phyloP scores from a whole-genome alignment of 2,329 filamentous ascomycete genomes.

The Xylaria sp. region DNA sequence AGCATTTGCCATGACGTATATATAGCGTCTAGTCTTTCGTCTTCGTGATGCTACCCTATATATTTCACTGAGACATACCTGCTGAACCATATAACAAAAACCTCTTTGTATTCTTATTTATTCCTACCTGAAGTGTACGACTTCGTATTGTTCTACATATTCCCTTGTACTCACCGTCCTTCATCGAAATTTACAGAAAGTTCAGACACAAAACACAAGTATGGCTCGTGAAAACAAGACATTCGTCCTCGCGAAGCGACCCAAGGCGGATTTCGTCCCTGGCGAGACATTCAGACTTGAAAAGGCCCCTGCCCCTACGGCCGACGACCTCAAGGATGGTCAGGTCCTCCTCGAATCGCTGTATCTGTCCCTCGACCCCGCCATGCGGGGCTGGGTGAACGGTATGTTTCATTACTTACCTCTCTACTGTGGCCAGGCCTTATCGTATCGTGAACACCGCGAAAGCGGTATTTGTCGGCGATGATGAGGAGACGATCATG shows the following conservation, averaged over 20 bases:
- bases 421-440: too few relatives aligned
- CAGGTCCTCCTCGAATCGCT: slow-evolving; percentile 70
- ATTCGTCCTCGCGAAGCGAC: slow-evolving; percentile 72
- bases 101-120: background rate
- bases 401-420: slow-evolving; percentile 51
- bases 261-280: slow-evolving; percentile 68
- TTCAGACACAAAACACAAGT: slow-evolving; percentile 26
- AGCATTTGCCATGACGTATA: slow-evolving; percentile 29
- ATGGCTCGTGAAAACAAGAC: slow-evolving; percentile 60
- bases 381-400: slow-evolving; percentile 80
- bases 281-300: slow-evolving; percentile 72
- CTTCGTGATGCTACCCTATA: background rate
- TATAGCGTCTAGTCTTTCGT: slow-evolving; percentile 25
- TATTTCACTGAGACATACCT: background rate
- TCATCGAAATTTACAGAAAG: background rate
- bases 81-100: background rate
- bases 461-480: background rate
- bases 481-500: background rate
- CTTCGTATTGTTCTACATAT: background rate
- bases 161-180: background rate
- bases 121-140: background rate
- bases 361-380: slow-evolving; percentile 77
- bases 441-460: background rate
- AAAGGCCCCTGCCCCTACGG: slow-evolving; percentile 61
- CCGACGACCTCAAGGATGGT: slow-evolving; percentile 68